A percentile compares a stretch with the other conserved stretches of the same genome.
Evolutionary conservation across 78 protist genomes (phyloP).

Genomic region (Cavenderia fasciculata): DNA sequence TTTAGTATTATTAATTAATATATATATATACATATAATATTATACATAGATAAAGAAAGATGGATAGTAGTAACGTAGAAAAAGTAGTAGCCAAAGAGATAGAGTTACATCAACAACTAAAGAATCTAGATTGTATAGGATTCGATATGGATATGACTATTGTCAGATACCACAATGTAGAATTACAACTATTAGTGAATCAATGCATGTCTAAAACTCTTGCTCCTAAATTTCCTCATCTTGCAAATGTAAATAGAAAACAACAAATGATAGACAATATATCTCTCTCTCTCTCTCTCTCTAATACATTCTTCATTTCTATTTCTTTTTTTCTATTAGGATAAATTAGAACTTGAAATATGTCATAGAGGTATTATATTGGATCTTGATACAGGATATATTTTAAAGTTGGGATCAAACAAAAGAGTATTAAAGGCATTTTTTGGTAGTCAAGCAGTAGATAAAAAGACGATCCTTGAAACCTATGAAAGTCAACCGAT

Average conservation of each 20-base stretch:
- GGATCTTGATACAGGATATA: slow-evolving; percentile 36
- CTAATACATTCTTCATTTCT: too few relatives aligned
- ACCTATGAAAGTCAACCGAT: neutral
- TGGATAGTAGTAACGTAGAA: too few relatives aligned
- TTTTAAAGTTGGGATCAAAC: slow-evolving; percentile 33
- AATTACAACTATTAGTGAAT: neutral
- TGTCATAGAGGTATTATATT: slow-evolving; percentile 32
- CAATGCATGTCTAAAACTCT: neutral
- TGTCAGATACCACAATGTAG: slow-evolving; percentile 10
- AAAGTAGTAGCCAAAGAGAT: slow-evolving; percentile 26
- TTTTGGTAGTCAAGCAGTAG: neutral
- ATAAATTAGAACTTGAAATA: slow-evolving; percentile 4
- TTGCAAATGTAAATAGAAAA: neutral
- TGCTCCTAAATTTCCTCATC: slow-evolving; percentile 2
- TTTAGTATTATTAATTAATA: too few relatives aligned
- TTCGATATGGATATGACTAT: slow-evolving; percentile 76
- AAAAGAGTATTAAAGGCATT: slow-evolving; percentile 40
- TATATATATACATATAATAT: too few relatives aligned
- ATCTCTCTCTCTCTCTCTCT: neutral
- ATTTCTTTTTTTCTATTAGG: neutral
- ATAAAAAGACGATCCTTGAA: neutral
- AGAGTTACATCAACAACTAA: slow-evolving; percentile 43
- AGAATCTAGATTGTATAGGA: slow-evolving; percentile 33
- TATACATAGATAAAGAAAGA: too few relatives aligned
- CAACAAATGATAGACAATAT: neutral